Evolutionary conservation across 2,329 filamentous ascomycete genomes (phyloP), one percentile per base, ranked within the genome.

Genomic region (Aquanectria penicillioides): DNA sequence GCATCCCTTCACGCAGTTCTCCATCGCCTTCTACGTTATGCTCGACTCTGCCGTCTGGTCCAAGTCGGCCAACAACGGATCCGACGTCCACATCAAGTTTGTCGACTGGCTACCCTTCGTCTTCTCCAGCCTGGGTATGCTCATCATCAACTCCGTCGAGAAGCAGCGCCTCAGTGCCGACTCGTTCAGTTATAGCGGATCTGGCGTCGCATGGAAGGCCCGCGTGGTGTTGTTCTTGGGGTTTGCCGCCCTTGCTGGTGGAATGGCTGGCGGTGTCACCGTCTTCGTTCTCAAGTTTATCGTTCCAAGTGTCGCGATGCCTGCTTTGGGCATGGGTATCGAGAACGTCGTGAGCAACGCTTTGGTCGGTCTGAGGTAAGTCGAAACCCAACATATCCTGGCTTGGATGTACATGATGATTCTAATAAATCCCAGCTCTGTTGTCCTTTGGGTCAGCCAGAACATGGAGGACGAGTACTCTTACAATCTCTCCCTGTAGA

Each of bases 401-500:
- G 9, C 12, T 28, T 18, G 22, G 6, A 4, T 26, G 6, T 22
- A 4, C 3, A 46, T 9, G 8, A 15, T 26, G 26, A 22, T 54
- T n/a, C 68, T 73, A 53, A 68, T 53, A n/a, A 18, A 6, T 4
- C 10, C 13, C 64, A 86, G 86, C 75, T 84, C 84, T 18, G 86
- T 88, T 43, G 83, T 89, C 59, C 80, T 90, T 36, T 90, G 87
- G 87, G 76, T 90, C 53, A 87, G 84, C 76, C 87, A 90, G 80
- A 90, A 90, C 69, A 89, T 90, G 85, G 87, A 90, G 78, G 87
- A 89, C 69, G 87, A 90, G 75, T 90, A 89, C 68, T 83, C 86
- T 41, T 90, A 90, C 75, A 89, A 89, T 73, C 75, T 90, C 65
- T 82, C 86, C 59, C 78, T 90, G 62, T 88, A 73, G 76, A 49